Conservation (phyloP, 169 alveolate genomes). For the Ichthyophthirius multifiliis region DNA sequence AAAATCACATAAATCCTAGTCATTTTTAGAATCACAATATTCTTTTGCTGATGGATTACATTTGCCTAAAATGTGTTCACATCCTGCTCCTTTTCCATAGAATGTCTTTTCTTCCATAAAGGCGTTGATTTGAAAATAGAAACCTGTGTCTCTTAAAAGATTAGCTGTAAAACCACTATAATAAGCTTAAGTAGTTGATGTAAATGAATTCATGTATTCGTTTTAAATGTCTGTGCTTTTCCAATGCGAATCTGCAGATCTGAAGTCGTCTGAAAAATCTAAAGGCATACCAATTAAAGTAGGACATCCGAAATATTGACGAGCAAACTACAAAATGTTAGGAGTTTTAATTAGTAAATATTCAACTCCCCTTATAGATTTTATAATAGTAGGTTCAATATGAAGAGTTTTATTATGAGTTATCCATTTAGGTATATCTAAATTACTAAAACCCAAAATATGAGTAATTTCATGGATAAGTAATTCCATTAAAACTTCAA, state of each 20-base stretch:
- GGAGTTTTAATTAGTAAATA: slow-evolving; percentile 21
- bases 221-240: slow-evolving; percentile 41
- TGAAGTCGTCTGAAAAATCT: slow-evolving; percentile 49
- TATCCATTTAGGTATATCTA: neutral
- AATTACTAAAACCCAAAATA: neutral
- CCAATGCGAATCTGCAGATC: slow-evolving; percentile 62
- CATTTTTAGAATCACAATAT: neutral
- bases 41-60: neutral
- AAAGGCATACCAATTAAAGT: slow-evolving; percentile 42
- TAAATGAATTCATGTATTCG: slow-evolving; percentile 54
- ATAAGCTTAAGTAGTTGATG: neutral
- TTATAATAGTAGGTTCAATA: neutral
- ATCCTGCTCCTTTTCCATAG: slow-evolving; percentile 1
- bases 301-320: slow-evolving; percentile 41
- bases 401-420: neutral
- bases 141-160: neutral
- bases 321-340: slow-evolving; percentile 31
- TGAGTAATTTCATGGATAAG: neutral
- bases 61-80: neutral
- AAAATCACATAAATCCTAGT: neutral
- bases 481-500: neutral
- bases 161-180: neutral
- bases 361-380: neutral
- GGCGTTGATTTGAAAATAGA: neutral
- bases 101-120: neutral